Conservation (phyloP, 345 rosid genomes). For the Xanthoceras sorbifolium region DNA sequence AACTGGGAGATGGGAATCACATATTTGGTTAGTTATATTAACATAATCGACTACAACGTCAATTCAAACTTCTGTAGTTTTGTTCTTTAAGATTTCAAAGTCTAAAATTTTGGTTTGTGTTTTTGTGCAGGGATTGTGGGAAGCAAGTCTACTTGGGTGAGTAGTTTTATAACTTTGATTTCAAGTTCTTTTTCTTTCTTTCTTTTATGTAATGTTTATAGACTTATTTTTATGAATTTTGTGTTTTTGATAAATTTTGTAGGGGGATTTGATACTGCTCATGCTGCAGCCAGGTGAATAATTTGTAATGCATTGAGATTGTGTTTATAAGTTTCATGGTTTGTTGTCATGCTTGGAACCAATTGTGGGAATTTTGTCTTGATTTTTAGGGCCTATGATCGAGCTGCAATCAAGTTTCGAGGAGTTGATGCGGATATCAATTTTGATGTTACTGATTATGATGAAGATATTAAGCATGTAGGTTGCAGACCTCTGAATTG, state of each 20-base stretch:
- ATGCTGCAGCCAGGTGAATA: constrained; percentile 78
- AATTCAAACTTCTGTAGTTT: not conserved
- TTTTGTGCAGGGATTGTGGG: constrained; percentile 75
- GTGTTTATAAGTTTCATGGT: not conserved
- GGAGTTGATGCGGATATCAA: constrained; percentile 86
- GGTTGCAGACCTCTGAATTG: not conserved
- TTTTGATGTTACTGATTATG: constrained; percentile 59
- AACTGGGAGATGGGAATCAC: constrained; percentile 88
- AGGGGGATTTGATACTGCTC: constrained; percentile 97
- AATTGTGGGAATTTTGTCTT: not conserved
- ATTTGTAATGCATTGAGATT: not conserved
- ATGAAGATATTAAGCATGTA: constrained; percentile 72
- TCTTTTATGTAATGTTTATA: not conserved
- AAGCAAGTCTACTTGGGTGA: constrained; percentile 83
- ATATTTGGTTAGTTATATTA: constrained; percentile 57
- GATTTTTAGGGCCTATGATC: constrained; percentile 72
- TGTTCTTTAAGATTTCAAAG: not conserved
- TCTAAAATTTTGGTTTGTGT: constrained; percentile 2
- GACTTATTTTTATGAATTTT: not conserved
- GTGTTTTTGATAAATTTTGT: not conserved
- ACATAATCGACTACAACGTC: not conserved
- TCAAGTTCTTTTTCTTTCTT: no score
- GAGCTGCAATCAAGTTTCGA: constrained; percentile 83
- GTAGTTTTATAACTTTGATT: not conserved
- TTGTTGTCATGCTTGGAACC: not conserved